phyloP scores from a whole-genome alignment of 768 basidiomycete species.

The Mycena filopes region DNA sequence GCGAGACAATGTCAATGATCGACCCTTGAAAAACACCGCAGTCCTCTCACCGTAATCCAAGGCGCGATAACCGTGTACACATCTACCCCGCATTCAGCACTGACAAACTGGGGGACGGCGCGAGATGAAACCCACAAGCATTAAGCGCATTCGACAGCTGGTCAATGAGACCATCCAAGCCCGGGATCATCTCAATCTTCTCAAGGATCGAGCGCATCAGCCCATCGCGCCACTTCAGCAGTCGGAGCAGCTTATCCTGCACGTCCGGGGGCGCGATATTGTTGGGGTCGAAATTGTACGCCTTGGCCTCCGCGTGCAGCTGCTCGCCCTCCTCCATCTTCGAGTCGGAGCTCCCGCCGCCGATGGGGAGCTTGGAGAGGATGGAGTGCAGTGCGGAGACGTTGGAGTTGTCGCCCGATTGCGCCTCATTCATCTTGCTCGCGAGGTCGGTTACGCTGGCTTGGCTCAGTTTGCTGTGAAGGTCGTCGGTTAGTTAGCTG shows the following conservation, averaged over 20 bases:
- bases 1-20: slow-evolving; percentile 22
- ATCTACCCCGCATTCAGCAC: slow-evolving; percentile 46
- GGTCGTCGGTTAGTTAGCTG: too few species aligned
- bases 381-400: slow-evolving; percentile 53
- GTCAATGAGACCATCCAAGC: slow-evolving; percentile 65
- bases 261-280: slow-evolving; percentile 73
- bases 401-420: slow-evolving; percentile 49
- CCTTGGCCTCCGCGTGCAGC: slow-evolving; percentile 64
- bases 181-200: slow-evolving; percentile 75
- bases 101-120: background rate
- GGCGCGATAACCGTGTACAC: slow-evolving; percentile 77
- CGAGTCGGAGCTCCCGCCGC: slow-evolving; percentile 62
- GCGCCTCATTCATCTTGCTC: slow-evolving; percentile 57
- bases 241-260: slow-evolving; percentile 61
- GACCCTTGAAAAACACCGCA: background rate
- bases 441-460: slow-evolving; percentile 70
- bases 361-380: slow-evolving; percentile 60
- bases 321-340: slow-evolving; percentile 65
- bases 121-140: slow-evolving; percentile 57
- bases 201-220: slow-evolving; percentile 62
- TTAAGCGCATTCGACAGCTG: slow-evolving; percentile 73
- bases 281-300: slow-evolving; percentile 71
- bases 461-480: slow-evolving; percentile 63
- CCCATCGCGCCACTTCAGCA: slow-evolving; percentile 73
- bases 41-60: slow-evolving; percentile 59